Conservation (phyloP, 2,329 filamentous ascomycete genomes). For the Neofusicoccum cordaticola region DNA sequence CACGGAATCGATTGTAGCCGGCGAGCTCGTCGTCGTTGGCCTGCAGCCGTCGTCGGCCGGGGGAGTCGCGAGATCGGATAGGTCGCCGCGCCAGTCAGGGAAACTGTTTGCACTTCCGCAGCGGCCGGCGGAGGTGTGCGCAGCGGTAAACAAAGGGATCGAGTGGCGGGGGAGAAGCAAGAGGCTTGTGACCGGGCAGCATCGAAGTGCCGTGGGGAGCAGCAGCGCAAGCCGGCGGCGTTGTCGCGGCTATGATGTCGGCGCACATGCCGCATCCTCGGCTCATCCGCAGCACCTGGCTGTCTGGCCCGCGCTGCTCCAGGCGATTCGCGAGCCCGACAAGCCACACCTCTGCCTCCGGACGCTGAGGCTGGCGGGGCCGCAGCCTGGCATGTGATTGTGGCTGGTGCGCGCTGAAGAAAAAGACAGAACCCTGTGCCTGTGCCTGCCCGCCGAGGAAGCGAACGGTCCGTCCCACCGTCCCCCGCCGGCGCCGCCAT, state of each 20-base stretch:
- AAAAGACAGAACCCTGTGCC: background rate
- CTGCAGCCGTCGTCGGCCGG: too few species aligned
- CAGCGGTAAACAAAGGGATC: too few species aligned
- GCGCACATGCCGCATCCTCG: constrained; percentile 14
- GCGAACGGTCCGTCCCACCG: too few species aligned
- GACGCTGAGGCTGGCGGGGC: background rate
- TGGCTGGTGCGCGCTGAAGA: background rate
- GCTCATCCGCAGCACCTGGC: background rate
- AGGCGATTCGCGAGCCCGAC: background rate
- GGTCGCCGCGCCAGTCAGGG: too few species aligned
- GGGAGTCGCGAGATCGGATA: too few species aligned
- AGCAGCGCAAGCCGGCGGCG: background rate
- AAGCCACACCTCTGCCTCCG: background rate
- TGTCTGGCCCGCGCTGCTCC: background rate
- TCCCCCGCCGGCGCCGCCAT: too few species aligned
- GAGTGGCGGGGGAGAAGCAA: too few species aligned
- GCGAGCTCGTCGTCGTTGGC: background rate
- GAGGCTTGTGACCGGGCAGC: background rate
- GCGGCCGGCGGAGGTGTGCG: too few species aligned
- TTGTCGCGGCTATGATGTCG: constrained; percentile 13
- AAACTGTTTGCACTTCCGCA: too few species aligned
- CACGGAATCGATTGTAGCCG: background rate
- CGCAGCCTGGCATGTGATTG: constrained; percentile 15
- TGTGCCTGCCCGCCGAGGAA: too few species aligned
- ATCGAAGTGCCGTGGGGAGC: background rate